Conservation (phyloP, 1,139 yeast species). For the Candida labiduridarum region DNA sequence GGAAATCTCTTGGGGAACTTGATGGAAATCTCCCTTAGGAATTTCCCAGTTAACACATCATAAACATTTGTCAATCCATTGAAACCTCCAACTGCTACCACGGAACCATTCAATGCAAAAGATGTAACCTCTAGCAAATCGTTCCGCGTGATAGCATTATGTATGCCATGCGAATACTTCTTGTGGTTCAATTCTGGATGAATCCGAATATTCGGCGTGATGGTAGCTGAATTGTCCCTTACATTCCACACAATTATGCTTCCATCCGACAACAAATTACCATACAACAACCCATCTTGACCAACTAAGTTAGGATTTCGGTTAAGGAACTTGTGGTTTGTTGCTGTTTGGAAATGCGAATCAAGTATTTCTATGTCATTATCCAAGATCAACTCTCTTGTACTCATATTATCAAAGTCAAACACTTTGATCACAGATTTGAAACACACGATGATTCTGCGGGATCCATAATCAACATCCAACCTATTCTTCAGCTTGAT, state of each 20-base stretch:
- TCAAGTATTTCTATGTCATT: conserved; percentile 20
- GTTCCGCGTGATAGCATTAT: conserved; percentile 9
- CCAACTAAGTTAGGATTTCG: conserved; percentile 29
- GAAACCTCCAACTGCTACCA: conserved; percentile 62
- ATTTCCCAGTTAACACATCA: conserved; percentile 64
- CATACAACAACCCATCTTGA: conserved; percentile 42
- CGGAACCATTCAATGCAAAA: conserved; percentile 42
- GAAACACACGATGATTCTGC: conserved; percentile 35
- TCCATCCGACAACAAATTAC: conserved; percentile 36
- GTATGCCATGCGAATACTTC: conserved; percentile 20
- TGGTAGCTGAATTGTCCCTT: conserved; percentile 26
- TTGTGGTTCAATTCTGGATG: conserved; percentile 21
- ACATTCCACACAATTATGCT: conserved; percentile 45
- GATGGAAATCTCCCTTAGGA: conserved; percentile 48
- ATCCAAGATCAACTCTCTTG: conserved; percentile 17
- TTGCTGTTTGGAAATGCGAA: conserved; percentile 22
- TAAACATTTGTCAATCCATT: conserved; percentile 65
- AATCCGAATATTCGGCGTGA: conserved; percentile 24
- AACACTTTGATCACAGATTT: conserved; percentile 27
- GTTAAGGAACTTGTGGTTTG: conserved; percentile 10
- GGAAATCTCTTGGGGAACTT: conserved; percentile 46
- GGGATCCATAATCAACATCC: conserved; percentile 59
- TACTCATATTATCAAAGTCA: conserved; percentile 18
- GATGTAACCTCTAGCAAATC: conserved; percentile 23
- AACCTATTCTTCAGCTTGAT: conserved; percentile 17